Conservation (phyloP, 2,329 filamentous ascomycete species). For the Calonectria leucothoes region DNA sequence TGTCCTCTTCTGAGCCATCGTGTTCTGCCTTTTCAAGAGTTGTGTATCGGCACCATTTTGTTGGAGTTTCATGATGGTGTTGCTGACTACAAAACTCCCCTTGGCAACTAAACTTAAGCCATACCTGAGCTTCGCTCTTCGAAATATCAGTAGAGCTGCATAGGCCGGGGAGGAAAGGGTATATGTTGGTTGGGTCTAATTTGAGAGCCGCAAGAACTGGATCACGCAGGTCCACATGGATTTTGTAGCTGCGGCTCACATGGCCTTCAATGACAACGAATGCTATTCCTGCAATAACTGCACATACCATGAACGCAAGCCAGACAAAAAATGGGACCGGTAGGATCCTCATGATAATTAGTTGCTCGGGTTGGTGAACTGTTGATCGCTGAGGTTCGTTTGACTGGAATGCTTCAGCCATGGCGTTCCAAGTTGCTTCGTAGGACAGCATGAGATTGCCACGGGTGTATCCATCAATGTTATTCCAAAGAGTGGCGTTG, state of each 20-base stretch:
- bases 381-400: background rate
- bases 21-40: no score
- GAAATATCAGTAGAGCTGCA: background rate
- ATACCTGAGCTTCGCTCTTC: background rate
- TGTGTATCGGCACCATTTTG: background rate
- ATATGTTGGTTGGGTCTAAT: background rate
- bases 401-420: background rate
- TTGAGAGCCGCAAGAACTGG: background rate
- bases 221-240: background rate
- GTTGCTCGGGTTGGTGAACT: background rate
- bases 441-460: background rate
- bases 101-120: background rate
- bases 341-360: background rate
- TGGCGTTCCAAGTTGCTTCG: background rate
- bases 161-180: background rate
- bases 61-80: background rate
- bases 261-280: background rate
- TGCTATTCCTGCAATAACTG: background rate
- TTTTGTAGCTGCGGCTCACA: background rate
- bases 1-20: no score
- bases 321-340: background rate
- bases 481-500: background rate
- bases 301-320: background rate
- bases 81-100: background rate
- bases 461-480: background rate